These are phyloP conservation scores for Colletotrichum spinosum DNA, from an alignment of 2,329 filamentous ascomycete genomes.

Conservation along the genomic window DNA sequence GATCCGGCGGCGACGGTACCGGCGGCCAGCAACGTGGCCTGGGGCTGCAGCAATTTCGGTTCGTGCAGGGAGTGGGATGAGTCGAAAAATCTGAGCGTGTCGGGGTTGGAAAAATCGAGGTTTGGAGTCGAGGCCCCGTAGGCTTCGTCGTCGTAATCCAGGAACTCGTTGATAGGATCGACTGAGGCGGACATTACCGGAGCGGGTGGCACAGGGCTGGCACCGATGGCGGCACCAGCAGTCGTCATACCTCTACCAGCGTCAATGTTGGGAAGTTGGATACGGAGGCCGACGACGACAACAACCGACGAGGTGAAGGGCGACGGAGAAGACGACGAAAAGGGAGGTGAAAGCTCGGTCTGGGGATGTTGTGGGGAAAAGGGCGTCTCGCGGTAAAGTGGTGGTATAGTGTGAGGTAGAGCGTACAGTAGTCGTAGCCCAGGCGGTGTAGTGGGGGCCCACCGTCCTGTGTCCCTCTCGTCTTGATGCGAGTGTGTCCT, in stretches of 20 bases:
- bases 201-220: conserved; percentile 54
- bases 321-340: conserved; percentile 33
- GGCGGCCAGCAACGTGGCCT: conserved; percentile 36
- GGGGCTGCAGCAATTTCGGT: conserved; percentile 31
- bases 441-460: conserved; percentile 38
- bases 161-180: conserved; percentile 46
- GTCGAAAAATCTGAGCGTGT: conserved; percentile 49
- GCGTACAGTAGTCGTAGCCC: conserved; percentile 13
- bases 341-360: conserved; percentile 38
- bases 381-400: conserved; percentile 37
- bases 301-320: conserved; percentile 23
- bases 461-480: conserved; percentile 32
- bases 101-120: conserved; percentile 50
- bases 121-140: conserved; percentile 45
- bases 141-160: conserved; percentile 53
- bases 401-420: neutral
- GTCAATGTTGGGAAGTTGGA: conserved; percentile 24
- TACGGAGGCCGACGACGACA: conserved; percentile 27
- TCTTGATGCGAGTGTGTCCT: conserved; percentile 31
- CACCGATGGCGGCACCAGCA: conserved; percentile 40
- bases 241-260: conserved; percentile 39
- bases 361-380: conserved; percentile 39
- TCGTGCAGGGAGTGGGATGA: conserved; percentile 39
- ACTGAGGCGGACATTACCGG: conserved; percentile 48
- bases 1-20: conserved; percentile 51